A percentile compares a stretch with the other conserved stretches of the same genome.
These are phyloP conservation scores for Penicillium sp. DNA, from an alignment of 2,329 filamentous ascomycete species.

Conservation along the genomic window DNA sequence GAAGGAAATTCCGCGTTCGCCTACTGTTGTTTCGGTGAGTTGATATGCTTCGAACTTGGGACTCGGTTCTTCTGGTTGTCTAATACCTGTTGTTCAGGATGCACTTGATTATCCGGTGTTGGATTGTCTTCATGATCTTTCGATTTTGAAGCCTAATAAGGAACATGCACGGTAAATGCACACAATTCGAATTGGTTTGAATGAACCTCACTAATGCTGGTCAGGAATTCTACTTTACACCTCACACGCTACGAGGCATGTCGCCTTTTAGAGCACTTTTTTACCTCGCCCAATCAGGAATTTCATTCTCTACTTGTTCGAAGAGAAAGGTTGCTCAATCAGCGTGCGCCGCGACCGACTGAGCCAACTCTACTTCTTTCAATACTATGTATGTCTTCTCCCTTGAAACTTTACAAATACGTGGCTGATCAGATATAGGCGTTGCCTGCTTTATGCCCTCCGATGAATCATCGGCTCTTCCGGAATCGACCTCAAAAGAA, in stretches of 20 bases:
- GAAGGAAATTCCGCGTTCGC: background rate
- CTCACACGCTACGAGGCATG: constrained; percentile 7
- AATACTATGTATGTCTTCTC: background rate
- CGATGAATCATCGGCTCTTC: constrained; percentile 1
- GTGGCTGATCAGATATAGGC: background rate
- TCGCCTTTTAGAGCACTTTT: constrained; percentile 7
- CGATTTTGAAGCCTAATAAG: constrained; percentile 1
- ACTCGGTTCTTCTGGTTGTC: background rate
- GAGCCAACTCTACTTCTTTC: constrained; percentile 5
- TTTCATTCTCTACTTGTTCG: constrained; percentile 1
- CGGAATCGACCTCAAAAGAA: constrained; percentile 1
- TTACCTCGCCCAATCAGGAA: constrained; percentile 6
- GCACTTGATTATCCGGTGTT: constrained; percentile 3
- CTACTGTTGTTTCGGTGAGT: background rate
- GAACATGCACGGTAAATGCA: constrained; percentile 1
- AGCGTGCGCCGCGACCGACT: background rate
- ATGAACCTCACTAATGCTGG: background rate
- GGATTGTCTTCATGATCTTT: constrained; percentile 3
- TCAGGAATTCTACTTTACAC: background rate
- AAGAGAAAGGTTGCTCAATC: constrained; percentile 3
- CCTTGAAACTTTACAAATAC: background rate
- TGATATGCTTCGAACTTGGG: background rate
- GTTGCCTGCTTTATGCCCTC: constrained; percentile 6
- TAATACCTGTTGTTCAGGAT: background rate
- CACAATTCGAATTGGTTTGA: too few species aligned